A percentile compares a stretch with the other conserved stretches of the same genome.
phyloP scores from a whole-genome alignment of 306 rosid species.

The Lupinus albus region DNA sequence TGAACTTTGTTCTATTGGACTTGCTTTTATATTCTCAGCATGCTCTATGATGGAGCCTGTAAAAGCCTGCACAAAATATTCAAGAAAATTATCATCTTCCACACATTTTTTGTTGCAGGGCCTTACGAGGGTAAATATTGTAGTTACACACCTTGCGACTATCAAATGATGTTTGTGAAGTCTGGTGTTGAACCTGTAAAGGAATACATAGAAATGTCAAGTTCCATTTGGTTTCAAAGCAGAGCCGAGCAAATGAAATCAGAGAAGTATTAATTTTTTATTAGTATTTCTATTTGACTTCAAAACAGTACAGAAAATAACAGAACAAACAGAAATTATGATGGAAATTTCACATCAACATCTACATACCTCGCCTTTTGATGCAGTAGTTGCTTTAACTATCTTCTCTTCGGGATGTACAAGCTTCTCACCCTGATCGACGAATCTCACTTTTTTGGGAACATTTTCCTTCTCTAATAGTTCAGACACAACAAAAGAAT shows the following conservation, averaged over 20 bases:
- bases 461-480: constrained; percentile 33
- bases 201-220: constrained; percentile 39
- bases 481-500: constrained; percentile 40
- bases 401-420: constrained; percentile 47
- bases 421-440: constrained; percentile 42
- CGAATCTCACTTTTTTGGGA: constrained; percentile 20
- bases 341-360: constrained; percentile 23
- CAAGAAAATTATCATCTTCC: not conserved
- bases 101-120: not conserved
- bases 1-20: constrained; percentile 49
- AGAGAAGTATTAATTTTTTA: too few relatives aligned
- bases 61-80: constrained; percentile 66
- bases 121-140: not conserved
- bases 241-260: not conserved
- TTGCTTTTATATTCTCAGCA: constrained; percentile 42
- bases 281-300: not conserved
- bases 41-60: constrained; percentile 83
- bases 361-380: constrained; percentile 58
- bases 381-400: constrained; percentile 48
- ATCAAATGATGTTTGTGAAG: constrained; percentile 60
- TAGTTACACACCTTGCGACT: constrained; percentile 52
- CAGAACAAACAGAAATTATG: not conserved
- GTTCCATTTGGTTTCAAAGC: constrained; percentile 2
- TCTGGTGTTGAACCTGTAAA: constrained; percentile 47
- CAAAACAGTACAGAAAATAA: not conserved